Conservation (phyloP, 2,329 filamentous ascomycete genomes). For the Diaporthe longicolla region DNA sequence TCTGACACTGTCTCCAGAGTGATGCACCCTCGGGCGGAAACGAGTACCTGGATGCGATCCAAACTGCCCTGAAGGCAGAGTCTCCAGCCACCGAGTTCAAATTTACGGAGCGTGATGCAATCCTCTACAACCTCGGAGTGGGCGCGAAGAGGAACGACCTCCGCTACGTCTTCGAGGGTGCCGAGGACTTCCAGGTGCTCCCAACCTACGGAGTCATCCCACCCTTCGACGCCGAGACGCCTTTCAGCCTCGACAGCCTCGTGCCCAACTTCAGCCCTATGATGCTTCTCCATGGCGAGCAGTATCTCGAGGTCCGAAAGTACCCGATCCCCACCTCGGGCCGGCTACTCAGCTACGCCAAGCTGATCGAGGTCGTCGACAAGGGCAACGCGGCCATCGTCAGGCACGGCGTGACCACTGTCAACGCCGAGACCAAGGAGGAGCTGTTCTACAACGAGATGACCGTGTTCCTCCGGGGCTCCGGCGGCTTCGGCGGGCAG, state of each 20-base stretch:
- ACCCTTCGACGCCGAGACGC: constrained; percentile 86
- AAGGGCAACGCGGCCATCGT: constrained; percentile 92
- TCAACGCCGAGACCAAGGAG: constrained; percentile 87
- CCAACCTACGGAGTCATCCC: constrained; percentile 98
- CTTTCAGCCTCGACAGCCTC: constrained; percentile 85
- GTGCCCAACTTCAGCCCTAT: constrained; percentile 97
- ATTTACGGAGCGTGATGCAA: constrained; percentile 88
- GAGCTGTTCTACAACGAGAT: constrained; percentile 97
- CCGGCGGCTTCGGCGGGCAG: constrained; percentile 89
- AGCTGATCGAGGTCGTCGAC: constrained; percentile 94
- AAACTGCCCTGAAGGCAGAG: constrained; percentile 80
- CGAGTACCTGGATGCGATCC: constrained; percentile 81
- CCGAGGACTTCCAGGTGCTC: constrained; percentile 92
- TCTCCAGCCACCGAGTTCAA: constrained; percentile 80
- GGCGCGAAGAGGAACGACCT: constrained; percentile 93
- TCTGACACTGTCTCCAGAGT: constrained; percentile 46
- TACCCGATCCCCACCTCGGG: constrained; percentile 91
- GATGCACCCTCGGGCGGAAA: constrained; percentile 61
- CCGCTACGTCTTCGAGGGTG: constrained; percentile 88
- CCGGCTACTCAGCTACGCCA: constrained; percentile 80
- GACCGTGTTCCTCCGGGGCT: constrained; percentile 92
- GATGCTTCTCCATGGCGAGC: constrained; percentile 99
- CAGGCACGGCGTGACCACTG: constrained; percentile 84
- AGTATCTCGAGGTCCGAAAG: constrained; percentile 95
- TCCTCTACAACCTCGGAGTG: constrained; percentile 95